Conservation (phyloP, 352 stramenopile genomes). For the Phytophthora constricta region DNA sequence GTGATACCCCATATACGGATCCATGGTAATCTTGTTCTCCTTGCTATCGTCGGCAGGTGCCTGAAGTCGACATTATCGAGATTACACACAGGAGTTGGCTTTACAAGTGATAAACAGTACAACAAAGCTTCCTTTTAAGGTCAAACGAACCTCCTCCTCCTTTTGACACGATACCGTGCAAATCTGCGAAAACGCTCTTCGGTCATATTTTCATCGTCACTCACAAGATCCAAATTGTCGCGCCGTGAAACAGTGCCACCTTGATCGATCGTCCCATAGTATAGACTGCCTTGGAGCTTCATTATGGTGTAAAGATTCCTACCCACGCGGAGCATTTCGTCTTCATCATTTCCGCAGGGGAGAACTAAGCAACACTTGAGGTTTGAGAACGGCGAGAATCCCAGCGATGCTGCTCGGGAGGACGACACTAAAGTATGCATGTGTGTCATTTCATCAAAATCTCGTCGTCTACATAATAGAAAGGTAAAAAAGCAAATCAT, state of each 20-base stretch:
- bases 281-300: constrained; percentile 69
- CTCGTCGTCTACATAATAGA: constrained; percentile 54
- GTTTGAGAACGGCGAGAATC: constrained; percentile 43
- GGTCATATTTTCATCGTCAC: constrained; percentile 62
- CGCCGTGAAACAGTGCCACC: not conserved
- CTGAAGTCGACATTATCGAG: constrained; percentile 8
- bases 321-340: constrained; percentile 79
- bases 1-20: constrained; percentile 75
- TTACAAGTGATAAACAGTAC: not conserved
- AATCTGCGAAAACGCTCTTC: constrained; percentile 77
- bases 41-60: constrained; percentile 20
- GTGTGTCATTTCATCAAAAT: constrained; percentile 86
- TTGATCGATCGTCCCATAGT: constrained; percentile 56
- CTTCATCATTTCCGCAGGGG: constrained; percentile 55
- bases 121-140: too few relatives aligned
- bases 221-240: constrained; percentile 38
- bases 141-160: constrained; percentile 43
- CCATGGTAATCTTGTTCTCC: constrained; percentile 30
- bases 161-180: constrained; percentile 69
- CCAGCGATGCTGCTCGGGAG: constrained; percentile 40
- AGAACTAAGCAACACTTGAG: constrained; percentile 79
- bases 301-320: constrained; percentile 72
- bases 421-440: constrained; percentile 56
- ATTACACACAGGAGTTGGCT: not conserved
- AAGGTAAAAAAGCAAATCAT: constrained; percentile 2